phyloP scores from a whole-genome alignment of 768 basidiomycete species.

The Suillus bovinus region DNA sequence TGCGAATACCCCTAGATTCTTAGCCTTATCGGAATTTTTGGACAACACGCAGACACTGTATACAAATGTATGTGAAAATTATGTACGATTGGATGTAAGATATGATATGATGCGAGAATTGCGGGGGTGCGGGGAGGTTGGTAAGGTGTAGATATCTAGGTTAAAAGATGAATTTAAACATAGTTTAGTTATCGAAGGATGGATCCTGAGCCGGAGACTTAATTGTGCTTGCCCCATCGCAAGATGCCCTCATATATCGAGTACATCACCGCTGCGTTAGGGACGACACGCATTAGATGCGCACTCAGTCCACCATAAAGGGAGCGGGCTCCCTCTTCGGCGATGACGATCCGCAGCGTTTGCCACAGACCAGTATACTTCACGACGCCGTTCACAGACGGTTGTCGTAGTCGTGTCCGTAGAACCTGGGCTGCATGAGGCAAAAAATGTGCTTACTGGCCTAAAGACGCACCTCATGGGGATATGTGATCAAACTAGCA shows the following conservation, averaged over 20 bases:
- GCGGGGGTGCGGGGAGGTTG: constrained; percentile 14
- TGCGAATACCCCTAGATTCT: too few relatives aligned
- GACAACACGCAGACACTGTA: too few relatives aligned
- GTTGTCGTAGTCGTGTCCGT: constrained; percentile 91
- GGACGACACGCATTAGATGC: constrained; percentile 95
- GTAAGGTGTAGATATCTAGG: too few relatives aligned
- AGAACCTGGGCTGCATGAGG: constrained; percentile 57
- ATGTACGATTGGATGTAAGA: constrained; percentile 19
- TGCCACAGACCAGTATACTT: constrained; percentile 89
- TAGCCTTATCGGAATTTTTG: too few relatives aligned
- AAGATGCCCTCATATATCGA: constrained; percentile 88
- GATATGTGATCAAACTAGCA: constrained; percentile 94
- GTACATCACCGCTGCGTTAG: constrained; percentile 97
- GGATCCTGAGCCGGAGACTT: neutral
- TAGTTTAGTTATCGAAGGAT: neutral
- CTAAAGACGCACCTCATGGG: constrained; percentile 77
- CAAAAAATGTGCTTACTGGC: constrained; percentile 6
- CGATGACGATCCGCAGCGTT: constrained; percentile 80
- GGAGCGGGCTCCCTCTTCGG: constrained; percentile 85
- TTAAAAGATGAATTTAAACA: constrained; percentile 7
- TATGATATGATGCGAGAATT: constrained; percentile 18
- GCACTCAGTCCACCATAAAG: constrained; percentile 93
- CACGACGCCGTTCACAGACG: constrained; percentile 68
- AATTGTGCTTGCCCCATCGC: constrained; percentile 45
- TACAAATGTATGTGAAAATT: constrained; percentile 15